These are phyloP conservation scores for Tetrahymena elliotti DNA, from an alignment of 73 alveolate species.

Conservation along the genomic window DNA sequence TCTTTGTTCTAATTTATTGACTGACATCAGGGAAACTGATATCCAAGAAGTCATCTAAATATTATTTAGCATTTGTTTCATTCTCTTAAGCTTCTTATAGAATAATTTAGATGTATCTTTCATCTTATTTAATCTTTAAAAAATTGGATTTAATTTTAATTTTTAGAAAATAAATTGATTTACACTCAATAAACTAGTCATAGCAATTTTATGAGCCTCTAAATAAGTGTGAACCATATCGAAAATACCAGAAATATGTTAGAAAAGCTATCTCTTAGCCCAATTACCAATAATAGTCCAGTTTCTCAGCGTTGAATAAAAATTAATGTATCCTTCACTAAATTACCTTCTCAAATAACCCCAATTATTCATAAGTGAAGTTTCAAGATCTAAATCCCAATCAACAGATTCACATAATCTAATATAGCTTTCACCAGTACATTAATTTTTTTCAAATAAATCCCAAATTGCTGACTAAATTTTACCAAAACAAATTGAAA, in stretches of 20 bases:
- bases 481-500: not conserved
- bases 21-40: slow-evolving; percentile 22
- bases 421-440: slow-evolving; percentile 15
- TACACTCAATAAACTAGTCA: not conserved
- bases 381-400: slow-evolving; percentile 42
- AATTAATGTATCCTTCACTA: not conserved
- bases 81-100: slow-evolving; percentile 19
- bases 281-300: slow-evolving; percentile 8
- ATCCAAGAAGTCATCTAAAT: slow-evolving; percentile 29
- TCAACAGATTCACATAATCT: slow-evolving; percentile 14
- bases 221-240: slow-evolving; percentile 29
- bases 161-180: not conserved
- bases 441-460: slow-evolving; percentile 21
- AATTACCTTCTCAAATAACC: slow-evolving; percentile 6
- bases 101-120: not conserved
- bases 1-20: slow-evolving; percentile 20
- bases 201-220: slow-evolving; percentile 21
- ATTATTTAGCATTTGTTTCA: slow-evolving; percentile 22
- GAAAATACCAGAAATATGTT: slow-evolving; percentile 17
- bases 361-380: slow-evolving; percentile 29
- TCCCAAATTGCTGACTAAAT: slow-evolving; percentile 12
- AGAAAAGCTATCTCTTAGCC: slow-evolving; percentile 17
- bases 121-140: not conserved
- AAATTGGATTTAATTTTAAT: not conserved
- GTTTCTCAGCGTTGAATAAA: slow-evolving; percentile 1